Evolutionary conservation across 2,329 filamentous ascomycete species (phyloP).

Genomic region (Fusarium paranaense): DNA sequence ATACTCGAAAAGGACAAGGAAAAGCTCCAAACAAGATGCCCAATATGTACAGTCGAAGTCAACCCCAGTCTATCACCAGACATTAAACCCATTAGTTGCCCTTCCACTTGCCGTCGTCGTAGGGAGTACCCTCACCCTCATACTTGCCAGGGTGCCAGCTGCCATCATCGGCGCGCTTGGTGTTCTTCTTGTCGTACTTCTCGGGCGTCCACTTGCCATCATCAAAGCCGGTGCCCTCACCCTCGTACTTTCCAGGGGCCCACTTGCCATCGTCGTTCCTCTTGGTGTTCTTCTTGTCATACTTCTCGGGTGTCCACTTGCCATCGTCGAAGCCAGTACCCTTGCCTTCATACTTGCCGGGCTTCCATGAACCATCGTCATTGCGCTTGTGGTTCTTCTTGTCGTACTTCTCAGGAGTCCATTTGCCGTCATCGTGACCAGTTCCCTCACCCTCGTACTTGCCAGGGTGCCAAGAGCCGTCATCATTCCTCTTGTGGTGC

Average conservation of each 20-base stretch:
- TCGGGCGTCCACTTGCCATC: constrained; percentile 12
- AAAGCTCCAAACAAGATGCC: background rate
- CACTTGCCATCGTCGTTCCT: constrained; percentile 26
- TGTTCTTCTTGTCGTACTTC: background rate
- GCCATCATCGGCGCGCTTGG: constrained; percentile 21
- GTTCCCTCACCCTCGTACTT: constrained; percentile 32
- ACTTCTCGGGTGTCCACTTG: constrained; percentile 9
- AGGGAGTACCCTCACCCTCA: constrained; percentile 8
- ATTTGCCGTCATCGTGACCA: constrained; percentile 6
- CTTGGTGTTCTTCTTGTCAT: background rate
- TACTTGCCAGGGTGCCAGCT: constrained; percentile 15
- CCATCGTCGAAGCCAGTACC: constrained; percentile 5
- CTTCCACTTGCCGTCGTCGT: constrained; percentile 13
- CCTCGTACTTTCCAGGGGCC: constrained; percentile 9
- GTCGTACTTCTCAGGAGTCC: constrained; percentile 7
- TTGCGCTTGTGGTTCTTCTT: background rate
- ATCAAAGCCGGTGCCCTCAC: background rate
- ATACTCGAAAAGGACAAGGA: background rate
- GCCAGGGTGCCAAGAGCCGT: constrained; percentile 7
- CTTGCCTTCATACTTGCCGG: constrained; percentile 4
- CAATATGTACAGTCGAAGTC: background rate
- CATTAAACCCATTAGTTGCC: background rate
- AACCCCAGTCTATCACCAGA: background rate
- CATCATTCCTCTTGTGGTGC: background rate
- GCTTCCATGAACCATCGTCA: constrained; percentile 6